Conservation (phyloP, 176 grass and related monocot genomes). For the Aegilops bicornis region DNA sequence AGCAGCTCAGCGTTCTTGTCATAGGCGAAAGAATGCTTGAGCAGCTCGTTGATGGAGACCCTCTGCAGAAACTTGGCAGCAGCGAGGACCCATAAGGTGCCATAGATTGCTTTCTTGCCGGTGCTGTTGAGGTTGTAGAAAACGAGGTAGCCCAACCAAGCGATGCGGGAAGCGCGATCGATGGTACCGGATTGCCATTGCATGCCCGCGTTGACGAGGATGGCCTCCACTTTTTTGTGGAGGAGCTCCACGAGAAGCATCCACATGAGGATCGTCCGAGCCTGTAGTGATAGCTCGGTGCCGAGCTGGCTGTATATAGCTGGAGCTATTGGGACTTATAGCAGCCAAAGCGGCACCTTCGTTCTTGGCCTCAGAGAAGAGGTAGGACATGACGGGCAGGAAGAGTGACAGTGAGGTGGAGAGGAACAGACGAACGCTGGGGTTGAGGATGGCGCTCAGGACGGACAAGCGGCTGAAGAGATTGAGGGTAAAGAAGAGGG, state of each 20-base stretch:
- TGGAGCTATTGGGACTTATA: too few relatives aligned
- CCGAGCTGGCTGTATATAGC: too few relatives aligned
- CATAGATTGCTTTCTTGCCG: background rate
- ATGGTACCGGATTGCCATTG: background rate
- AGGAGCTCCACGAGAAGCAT: constrained; percentile 29
- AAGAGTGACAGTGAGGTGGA: background rate
- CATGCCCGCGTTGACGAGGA: background rate
- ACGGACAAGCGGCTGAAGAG: background rate
- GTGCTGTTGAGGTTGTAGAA: background rate
- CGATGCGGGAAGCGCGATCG: background rate
- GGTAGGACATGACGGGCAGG: constrained; percentile 17
- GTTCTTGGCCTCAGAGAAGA: constrained; percentile 21
- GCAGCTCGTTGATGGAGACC: background rate
- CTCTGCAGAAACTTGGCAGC: background rate
- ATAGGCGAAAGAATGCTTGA: background rate
- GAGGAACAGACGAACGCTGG: background rate
- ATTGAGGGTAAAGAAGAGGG: constrained; percentile 23
- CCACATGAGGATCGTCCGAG: constrained; percentile 2
- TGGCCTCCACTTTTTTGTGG: background rate
- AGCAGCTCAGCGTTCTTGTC: constrained; percentile 2
- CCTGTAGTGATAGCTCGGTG: background rate
- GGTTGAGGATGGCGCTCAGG: constrained; percentile 8
- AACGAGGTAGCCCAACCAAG: background rate
- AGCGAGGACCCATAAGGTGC: background rate
- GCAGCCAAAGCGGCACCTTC: background rate